Conservation (phyloP, 1,139 yeast species). For the Pichiaceae sp. region DNA sequence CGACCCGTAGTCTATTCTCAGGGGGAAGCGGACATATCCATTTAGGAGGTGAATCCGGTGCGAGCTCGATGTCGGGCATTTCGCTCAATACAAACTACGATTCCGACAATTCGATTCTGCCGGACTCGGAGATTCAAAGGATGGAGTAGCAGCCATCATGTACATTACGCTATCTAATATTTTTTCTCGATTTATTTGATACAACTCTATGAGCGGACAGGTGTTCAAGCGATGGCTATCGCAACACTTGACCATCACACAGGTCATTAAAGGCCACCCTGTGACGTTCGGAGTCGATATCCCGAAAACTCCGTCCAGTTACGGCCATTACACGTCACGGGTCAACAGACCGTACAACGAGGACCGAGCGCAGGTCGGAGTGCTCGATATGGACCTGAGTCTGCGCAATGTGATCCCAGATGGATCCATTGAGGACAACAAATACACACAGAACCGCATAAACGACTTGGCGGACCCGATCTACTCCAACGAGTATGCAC, state of each 20-base stretch:
- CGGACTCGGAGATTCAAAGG: constrained; percentile 20
- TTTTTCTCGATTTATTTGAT: no score
- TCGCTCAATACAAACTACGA: constrained; percentile 18
- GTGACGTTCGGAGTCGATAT: constrained; percentile 26
- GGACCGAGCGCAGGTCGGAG: constrained; percentile 63
- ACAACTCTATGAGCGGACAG: no score
- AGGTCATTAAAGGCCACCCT: constrained; percentile 8
- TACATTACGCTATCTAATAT: no score
- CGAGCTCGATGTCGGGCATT: constrained; percentile 16
- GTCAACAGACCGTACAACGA: constrained; percentile 76
- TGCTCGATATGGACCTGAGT: constrained; percentile 27
- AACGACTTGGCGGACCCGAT: constrained; percentile 10
- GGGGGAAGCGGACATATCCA: constrained; percentile 4
- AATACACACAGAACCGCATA: constrained; percentile 10
- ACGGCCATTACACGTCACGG: constrained; percentile 75
- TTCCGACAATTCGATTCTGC: constrained; percentile 18
- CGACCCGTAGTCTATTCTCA: constrained; percentile 12
- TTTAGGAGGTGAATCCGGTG: constrained; percentile 2
- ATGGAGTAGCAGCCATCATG: constrained; percentile 9
- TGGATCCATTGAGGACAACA: constrained; percentile 5
- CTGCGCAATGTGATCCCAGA: constrained; percentile 4
- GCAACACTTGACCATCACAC: constrained; percentile 13
- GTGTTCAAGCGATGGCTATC: constrained; percentile 11
- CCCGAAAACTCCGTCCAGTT: constrained; percentile 60
- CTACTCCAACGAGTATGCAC: constrained; percentile 7